Base-by-base conservation (phyloP, 768 basidiomycete species). In the Coprinopsis cinerea region DNA sequence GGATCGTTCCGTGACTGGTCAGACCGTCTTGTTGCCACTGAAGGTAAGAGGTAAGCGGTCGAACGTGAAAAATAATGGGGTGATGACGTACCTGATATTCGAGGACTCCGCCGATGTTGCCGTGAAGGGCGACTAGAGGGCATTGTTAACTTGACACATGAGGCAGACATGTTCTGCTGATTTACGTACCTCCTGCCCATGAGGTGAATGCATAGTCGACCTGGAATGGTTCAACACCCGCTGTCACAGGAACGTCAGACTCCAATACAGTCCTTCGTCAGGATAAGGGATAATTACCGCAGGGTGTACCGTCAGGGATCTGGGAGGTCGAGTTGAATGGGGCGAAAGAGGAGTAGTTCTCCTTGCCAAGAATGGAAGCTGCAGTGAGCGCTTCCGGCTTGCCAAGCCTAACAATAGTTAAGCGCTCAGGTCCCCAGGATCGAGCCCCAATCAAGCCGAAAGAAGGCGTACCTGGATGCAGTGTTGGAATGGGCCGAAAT, bases 311-410 rank as follows among this genome's bases (percentile, higher is more conserved):
- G 39, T 53, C 52, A 17, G 61, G 58, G 20, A 52, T 37, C 28
- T 28, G 56, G 28, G 54, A 42, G 34, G 62, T 56, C 30, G 41
- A 34, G 49, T 67, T 64, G 54, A 68, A 67, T 1, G 67, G 67
- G 23, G 64, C 59, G 48, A 67, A 72, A 22, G 36, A 15, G 20
- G 23, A 39, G 24, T 53, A 40, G 43, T 60, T 57, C 26, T 57
- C 55, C 23, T 61, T 52, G n/a, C 64, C 57, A 42, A 70, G 58
- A 41, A 72, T 51, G 47, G 62, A 65, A 45, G 64, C 59, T 14
- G 50, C 64, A 9, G 61, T 62, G 9, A 69, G 47, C 14, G 56
- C 55, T 22, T 62, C 35, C 1, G 70, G 70, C 54, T 71, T 72
- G 23, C 59, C 57, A 14, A 61, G 36, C 2, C 67, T 68, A 27